These are phyloP conservation scores for Mycena latifolia DNA, from an alignment of 768 basidiomycete genomes.

Conservation along the genomic window DNA sequence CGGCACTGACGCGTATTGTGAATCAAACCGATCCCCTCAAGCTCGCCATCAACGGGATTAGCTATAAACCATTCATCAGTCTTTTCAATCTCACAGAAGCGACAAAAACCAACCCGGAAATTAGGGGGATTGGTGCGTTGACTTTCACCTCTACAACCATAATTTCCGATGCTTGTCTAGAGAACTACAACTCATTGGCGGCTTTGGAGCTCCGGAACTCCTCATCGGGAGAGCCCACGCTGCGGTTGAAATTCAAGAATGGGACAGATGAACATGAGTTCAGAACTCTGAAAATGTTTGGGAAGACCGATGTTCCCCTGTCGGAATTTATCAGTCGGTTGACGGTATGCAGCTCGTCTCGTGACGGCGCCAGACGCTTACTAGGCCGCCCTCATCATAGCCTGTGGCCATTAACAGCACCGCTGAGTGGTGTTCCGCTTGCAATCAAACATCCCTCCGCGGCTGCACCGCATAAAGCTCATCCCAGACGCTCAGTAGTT, in stretches of 20 bases:
- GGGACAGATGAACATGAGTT: slow-evolving; percentile 53
- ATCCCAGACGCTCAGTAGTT: no score
- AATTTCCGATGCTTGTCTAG: slow-evolving; percentile 3
- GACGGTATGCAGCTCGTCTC: slow-evolving; percentile 42
- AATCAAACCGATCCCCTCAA: slow-evolving; percentile 56
- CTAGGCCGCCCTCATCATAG: slow-evolving; percentile 32
- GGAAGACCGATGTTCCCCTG: slow-evolving; percentile 49
- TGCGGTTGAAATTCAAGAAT: slow-evolving; percentile 65
- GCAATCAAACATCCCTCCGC: slow-evolving; percentile 54
- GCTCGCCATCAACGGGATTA: slow-evolving; percentile 59
- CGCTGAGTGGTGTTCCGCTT: slow-evolving; percentile 57
- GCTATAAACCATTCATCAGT: slow-evolving; percentile 71
- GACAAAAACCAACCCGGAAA: slow-evolving; percentile 50
- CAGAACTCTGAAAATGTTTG: slow-evolving; percentile 50
- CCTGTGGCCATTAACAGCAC: slow-evolving; percentile 58
- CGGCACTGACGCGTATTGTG: slow-evolving; percentile 55
- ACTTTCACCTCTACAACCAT: neutral
- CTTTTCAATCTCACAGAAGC: slow-evolving; percentile 70
- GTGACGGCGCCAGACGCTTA: neutral
- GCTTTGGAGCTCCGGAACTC: slow-evolving; percentile 57
- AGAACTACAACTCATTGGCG: slow-evolving; percentile 59
- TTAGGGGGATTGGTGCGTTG: slow-evolving; percentile 54
- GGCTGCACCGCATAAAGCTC: slow-evolving; percentile 45
- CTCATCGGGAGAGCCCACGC: slow-evolving; percentile 47
- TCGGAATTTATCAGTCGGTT: slow-evolving; percentile 53